Percentiles rank a stretch among this genome's conserved stretches.
Evolutionary conservation across 2,329 filamentous ascomycete species (phyloP).

Genomic region (Karstenula rhodostoma): DNA sequence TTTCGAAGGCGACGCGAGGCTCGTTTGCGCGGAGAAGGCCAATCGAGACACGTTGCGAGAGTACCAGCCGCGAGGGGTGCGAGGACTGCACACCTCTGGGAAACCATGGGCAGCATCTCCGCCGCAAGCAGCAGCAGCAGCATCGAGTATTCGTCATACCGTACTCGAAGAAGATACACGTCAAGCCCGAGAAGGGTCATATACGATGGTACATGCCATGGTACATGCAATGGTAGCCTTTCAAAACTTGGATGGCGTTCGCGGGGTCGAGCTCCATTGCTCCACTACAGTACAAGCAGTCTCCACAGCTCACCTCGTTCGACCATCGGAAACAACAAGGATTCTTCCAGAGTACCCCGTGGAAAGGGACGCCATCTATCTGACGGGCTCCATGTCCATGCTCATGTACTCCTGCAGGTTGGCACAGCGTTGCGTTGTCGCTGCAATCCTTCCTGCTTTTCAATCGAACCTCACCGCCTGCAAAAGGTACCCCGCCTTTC

Average conservation of each 20-base stretch:
- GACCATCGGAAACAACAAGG: not conserved
- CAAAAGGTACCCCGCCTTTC: conserved; percentile 5
- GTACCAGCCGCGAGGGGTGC: not conserved
- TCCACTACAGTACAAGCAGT: not conserved
- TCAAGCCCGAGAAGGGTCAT: not conserved
- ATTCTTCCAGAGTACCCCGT: not conserved
- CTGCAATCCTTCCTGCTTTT: not conserved
- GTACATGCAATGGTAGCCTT: no score
- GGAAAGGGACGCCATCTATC: not conserved
- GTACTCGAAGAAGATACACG: not conserved
- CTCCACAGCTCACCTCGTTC: not conserved
- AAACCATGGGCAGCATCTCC: not conserved
- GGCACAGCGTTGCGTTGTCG: not conserved
- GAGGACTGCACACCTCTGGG: not conserved
- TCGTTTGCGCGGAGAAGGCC: not conserved
- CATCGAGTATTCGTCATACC: not conserved
- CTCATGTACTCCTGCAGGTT: not conserved
- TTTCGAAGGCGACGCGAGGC: not conserved
- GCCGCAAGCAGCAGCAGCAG: not conserved
- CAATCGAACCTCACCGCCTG: not conserved
- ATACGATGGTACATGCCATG: not conserved
- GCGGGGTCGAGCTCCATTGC: not conserved
- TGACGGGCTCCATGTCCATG: not conserved
- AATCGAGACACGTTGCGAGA: not conserved
- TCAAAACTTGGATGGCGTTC: not conserved